A percentile compares a stretch with the other conserved stretches of the same genome.
These are phyloP conservation scores for Venturia aucupariae DNA, from an alignment of 2,329 filamentous ascomycete species.

Conservation along the genomic window DNA sequence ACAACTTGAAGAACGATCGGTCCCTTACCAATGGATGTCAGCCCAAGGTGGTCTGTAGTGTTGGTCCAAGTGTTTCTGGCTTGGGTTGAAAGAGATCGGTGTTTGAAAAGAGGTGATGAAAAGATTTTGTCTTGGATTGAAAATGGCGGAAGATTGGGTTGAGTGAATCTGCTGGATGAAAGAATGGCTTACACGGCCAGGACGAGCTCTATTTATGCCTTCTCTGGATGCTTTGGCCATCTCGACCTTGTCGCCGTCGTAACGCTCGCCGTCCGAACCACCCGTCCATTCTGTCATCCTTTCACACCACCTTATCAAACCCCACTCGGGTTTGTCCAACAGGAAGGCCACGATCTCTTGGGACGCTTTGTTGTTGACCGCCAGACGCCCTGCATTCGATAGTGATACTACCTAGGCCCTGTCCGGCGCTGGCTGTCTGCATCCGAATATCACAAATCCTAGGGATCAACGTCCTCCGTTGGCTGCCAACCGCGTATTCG, in stretches of 20 bases:
- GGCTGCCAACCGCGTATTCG: constrained; percentile 37
- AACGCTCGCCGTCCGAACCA: constrained; percentile 20
- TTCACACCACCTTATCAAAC: constrained; percentile 31
- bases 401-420: constrained; percentile 37
- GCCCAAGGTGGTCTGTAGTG: neutral
- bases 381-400: constrained; percentile 33
- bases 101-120: constrained; percentile 10
- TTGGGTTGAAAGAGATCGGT: neutral
- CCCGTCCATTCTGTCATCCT: constrained; percentile 29
- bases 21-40: constrained; percentile 14
- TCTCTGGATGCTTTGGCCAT: constrained; percentile 20
- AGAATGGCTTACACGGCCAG: constrained; percentile 16
- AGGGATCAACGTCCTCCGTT: constrained; percentile 33
- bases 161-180: constrained; percentile 11
- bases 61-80: constrained; percentile 3
- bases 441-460: constrained; percentile 34
- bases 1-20: neutral
- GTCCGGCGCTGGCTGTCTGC: constrained; percentile 33
- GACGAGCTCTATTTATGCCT: constrained; percentile 33
- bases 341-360: constrained; percentile 34
- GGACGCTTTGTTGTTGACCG: constrained; percentile 33
- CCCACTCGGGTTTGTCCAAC: constrained; percentile 35
- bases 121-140: constrained; percentile 10
- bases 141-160: constrained; percentile 10
- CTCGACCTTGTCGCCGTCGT: constrained; percentile 19